Base-by-base conservation (phyloP, 2,329 filamentous ascomycete species). In the Calonectria hawksworthii region DNA sequence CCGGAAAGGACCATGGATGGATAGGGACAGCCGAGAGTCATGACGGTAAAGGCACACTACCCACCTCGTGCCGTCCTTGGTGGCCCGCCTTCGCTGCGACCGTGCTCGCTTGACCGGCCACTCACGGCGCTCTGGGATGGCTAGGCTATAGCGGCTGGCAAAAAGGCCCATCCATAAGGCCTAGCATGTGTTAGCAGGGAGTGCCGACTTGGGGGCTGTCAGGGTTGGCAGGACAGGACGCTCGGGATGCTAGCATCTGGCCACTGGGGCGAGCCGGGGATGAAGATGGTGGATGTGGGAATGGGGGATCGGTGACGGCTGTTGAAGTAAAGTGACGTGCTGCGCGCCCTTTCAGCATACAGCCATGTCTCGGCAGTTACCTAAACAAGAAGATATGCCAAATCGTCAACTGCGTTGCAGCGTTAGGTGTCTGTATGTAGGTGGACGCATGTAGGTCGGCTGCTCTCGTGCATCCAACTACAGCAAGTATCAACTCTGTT, bases 81-180 rank as follows among this genome's bases (percentile, higher is more conserved):
- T 59, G 59, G 56, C 50, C 64, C 65, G 47, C 65, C 56, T 44
- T 68, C 54, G 51, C 28, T 73, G 65, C 47, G 54, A 68, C 65
- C n/a, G 56, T 69, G 65, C 71, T 73, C 65, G 71, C 71, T 73
- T 69, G 66, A 26, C 50, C 32, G 66, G 36, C 71, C 71, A 73
- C 50, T 73, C 47, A 65, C 50, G 50, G 28, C 32, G 44, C n/a
- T 44, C 36, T 47, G 13, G 67, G 13, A 41, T 36, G 30, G 38
- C 14, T 34, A 30, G 36, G 71, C 50, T 65, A 34, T 59, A 41
- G 71, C 65, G 66, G 66, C 66, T 73, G 71, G 38, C 65, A 65
- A 68, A 65, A 52, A 50, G 54, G 66, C 47, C 34, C 54, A 73
- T 63, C 56, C 34, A 13, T 30, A 63, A 26, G 67, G 41, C 52